Conservation (phyloP, 495 filamentous ascomycete species). For the Aspergillus bertholletiae region DNA sequence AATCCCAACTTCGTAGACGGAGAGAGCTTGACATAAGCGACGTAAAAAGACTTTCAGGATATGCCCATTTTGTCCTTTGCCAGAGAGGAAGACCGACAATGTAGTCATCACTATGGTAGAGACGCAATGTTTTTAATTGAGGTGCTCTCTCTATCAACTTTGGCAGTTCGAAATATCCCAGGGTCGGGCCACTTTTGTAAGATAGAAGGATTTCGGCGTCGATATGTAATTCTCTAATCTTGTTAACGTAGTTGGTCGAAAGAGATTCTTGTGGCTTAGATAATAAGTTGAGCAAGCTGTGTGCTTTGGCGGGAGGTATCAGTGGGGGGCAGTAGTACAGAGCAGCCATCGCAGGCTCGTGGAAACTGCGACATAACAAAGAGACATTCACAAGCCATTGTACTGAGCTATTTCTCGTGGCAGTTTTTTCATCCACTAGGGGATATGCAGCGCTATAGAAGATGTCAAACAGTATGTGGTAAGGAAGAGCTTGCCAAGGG, state of each 20-base stretch:
- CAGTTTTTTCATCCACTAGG: conserved; percentile 45
- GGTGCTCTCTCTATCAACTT: conserved; percentile 40
- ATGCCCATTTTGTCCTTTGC: conserved; percentile 54
- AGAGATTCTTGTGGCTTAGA: conserved; percentile 34
- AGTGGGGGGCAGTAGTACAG: conserved; percentile 69
- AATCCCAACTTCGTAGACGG: conserved; percentile 66
- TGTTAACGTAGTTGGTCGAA: conserved; percentile 56
- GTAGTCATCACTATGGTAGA: conserved; percentile 40
- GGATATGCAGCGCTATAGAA: conserved; percentile 65
- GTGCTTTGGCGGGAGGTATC: conserved; percentile 44
- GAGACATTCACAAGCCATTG: conserved; percentile 61
- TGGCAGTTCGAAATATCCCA: conserved; percentile 45
- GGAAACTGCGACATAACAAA: conserved; percentile 59
- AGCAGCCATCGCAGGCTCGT: conserved; percentile 70
- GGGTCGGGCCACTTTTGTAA: conserved; percentile 39
- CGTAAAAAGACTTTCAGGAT: conserved; percentile 57
- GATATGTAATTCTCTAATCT: conserved; percentile 66
- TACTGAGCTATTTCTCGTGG: conserved; percentile 37
- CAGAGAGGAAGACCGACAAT: conserved; percentile 24
- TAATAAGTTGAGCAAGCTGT: conserved; percentile 48
- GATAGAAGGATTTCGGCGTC: conserved; percentile 51
- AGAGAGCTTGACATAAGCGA: conserved; percentile 45
- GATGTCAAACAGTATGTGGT: conserved; percentile 65
- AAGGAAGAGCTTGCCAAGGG: conserved; percentile 68
- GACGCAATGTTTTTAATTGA: conserved; percentile 35